Evolutionary conservation across 192 early-diverging fungal species (phyloP).

Genomic region (Dispira parvispora): DNA sequence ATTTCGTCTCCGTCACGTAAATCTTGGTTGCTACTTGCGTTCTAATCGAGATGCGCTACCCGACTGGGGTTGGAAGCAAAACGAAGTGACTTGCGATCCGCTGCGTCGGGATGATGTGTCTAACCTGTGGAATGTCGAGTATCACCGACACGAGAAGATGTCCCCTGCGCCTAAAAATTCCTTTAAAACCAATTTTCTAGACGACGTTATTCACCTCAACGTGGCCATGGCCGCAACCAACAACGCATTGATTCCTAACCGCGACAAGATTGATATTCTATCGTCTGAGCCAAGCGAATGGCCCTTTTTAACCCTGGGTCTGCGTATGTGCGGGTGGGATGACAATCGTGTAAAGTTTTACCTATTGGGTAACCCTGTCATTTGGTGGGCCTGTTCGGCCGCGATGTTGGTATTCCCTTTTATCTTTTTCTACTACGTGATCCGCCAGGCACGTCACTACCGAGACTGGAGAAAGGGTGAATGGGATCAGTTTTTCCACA

Average conservation of each 20-base stretch:
- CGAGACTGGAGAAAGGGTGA: slow-evolving; percentile 34
- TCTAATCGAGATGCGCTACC: slow-evolving; percentile 63
- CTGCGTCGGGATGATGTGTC: slow-evolving; percentile 37
- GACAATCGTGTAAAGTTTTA: slow-evolving; percentile 76
- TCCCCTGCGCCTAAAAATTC: slow-evolving; percentile 41
- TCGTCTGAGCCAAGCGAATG: slow-evolving; percentile 73
- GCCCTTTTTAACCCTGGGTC: slow-evolving; percentile 71
- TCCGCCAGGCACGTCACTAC: slow-evolving; percentile 47
- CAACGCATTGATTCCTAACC: slow-evolving; percentile 85
- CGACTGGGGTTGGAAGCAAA: slow-evolving; percentile 93
- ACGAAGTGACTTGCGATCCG: slow-evolving; percentile 78
- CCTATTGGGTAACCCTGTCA: slow-evolving; percentile 80
- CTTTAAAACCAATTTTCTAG: slow-evolving; percentile 60
- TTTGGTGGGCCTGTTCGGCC: slow-evolving; percentile 67
- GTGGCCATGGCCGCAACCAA: slow-evolving; percentile 93
- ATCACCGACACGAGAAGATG: slow-evolving; percentile 60
- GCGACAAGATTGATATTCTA: slow-evolving; percentile 74
- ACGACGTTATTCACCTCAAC: slow-evolving; percentile 80
- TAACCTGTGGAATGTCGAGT: slow-evolving; percentile 89
- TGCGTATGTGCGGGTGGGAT: slow-evolving; percentile 90
- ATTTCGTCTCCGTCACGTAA: slow-evolving; percentile 60
- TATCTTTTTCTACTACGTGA: slow-evolving; percentile 29
- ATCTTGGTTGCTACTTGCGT: slow-evolving; percentile 58
- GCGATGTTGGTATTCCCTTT: slow-evolving; percentile 32
- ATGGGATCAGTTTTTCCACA: slow-evolving; percentile 59